Evolutionary conservation across 306 rosid species (phyloP).

Genomic region (Sesbania bispinosa): DNA sequence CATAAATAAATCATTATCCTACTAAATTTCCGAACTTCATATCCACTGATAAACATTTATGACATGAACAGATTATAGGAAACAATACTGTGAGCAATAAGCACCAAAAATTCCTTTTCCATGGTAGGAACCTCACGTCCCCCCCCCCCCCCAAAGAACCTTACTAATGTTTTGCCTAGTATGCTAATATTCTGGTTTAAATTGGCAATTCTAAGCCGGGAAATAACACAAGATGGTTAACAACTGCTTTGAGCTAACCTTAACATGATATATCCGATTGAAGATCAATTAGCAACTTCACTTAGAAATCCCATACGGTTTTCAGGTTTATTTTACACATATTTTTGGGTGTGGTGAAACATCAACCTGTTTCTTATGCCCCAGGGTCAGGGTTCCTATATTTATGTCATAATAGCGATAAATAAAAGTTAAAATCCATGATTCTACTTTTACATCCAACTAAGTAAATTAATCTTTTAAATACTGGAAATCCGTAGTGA

Average conservation of each 20-base stretch:
- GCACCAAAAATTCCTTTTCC: background rate
- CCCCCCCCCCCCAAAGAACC: background rate
- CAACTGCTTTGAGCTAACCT: conserved; percentile 7
- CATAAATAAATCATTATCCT: conserved; percentile 2
- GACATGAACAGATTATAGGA: background rate
- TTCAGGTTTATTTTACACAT: background rate
- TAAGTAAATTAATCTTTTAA: background rate
- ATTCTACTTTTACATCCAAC: background rate
- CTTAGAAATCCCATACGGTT: no score
- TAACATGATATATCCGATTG: no score
- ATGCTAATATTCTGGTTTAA: background rate
- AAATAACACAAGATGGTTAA: background rate
- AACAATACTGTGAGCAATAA: background rate
- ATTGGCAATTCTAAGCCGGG: background rate
- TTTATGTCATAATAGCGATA: background rate
- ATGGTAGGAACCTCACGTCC: background rate
- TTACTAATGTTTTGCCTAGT: conserved; percentile 7
- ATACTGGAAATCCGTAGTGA: background rate
- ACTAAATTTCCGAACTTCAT: background rate
- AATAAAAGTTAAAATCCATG: background rate
- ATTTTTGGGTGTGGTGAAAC: background rate
- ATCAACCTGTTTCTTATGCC: background rate
- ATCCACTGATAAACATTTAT: background rate
- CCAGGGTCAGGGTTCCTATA: background rate
- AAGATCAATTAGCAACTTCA: no score